Evolutionary conservation across 1,284 basidiomycete species (phyloP).

Genomic region (Marasmius tenuissimus): DNA sequence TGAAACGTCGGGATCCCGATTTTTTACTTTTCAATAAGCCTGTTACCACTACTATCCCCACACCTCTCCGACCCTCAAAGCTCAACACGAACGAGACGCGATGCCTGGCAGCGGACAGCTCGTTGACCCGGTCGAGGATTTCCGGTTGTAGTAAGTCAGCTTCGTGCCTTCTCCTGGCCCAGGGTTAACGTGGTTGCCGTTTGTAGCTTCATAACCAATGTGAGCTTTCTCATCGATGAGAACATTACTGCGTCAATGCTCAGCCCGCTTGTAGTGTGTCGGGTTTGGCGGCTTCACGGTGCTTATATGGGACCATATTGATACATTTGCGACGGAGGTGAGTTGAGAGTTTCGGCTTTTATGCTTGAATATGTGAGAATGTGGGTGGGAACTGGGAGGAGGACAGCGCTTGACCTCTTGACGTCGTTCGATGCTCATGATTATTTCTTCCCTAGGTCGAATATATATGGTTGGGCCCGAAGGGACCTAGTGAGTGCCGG

Average conservation of each 20-base stretch:
- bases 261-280: slow-evolving; percentile 30
- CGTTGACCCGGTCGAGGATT: neutral
- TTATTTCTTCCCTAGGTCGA: slow-evolving; percentile 32
- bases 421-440: neutral
- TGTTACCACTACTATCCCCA: neutral
- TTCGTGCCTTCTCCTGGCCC: neutral
- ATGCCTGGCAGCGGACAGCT: neutral
- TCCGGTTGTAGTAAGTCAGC: neutral
- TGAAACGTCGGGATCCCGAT: no score
- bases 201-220: neutral
- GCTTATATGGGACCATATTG: slow-evolving; percentile 31
- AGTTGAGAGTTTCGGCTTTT: neutral
- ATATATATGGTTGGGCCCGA: slow-evolving; percentile 49
- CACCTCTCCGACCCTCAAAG: neutral
- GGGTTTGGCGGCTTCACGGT: slow-evolving; percentile 39
- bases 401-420: no score
- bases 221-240: neutral
- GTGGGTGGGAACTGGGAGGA: no score
- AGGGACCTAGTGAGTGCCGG: slow-evolving; percentile 41
- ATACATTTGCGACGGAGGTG: slow-evolving; percentile 23
- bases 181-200: neutral
- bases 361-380: no score
- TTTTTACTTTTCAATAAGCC: no score
- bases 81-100: neutral
- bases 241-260: neutral